A percentile compares a stretch with the other conserved stretches of the same genome.
phyloP scores from a whole-genome alignment of 257 asterid genomes.

The Fraxinus excelsior region DNA sequence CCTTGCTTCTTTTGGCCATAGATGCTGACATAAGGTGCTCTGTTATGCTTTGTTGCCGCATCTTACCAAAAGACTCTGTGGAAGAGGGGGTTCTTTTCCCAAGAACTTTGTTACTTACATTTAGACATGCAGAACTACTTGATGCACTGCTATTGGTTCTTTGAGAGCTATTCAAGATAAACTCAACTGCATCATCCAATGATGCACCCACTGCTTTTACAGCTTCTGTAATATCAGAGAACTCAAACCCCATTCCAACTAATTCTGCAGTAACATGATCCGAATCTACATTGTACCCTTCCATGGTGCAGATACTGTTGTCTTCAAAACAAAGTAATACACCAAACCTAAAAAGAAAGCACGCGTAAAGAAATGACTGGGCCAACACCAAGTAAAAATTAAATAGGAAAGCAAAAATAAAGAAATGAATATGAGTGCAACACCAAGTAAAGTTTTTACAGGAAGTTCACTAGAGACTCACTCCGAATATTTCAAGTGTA shows the following conservation, averaged over 20 bases:
- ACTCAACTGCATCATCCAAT: constrained; percentile 59
- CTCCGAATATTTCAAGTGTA: constrained; percentile 3
- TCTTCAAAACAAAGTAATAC: constrained; percentile 1
- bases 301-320: constrained; percentile 40
- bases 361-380: background rate
- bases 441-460: background rate
- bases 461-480: constrained; percentile 11
- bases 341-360: constrained; percentile 1
- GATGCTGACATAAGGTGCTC: constrained; percentile 42
- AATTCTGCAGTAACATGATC: constrained; percentile 60
- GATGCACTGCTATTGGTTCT: constrained; percentile 42
- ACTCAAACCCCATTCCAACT: constrained; percentile 71
- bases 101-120: constrained; percentile 23
- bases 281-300: constrained; percentile 27
- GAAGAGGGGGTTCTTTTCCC: constrained; percentile 43
- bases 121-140: constrained; percentile 30
- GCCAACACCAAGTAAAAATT: background rate
- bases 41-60: constrained; percentile 56
- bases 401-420: background rate
- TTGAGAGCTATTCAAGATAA: constrained; percentile 50
- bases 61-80: constrained; percentile 30
- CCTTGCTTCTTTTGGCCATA: constrained; percentile 42
- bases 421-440: background rate
- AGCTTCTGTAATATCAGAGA: constrained; percentile 52
- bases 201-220: constrained; percentile 61